phyloP scores from a whole-genome alignment of 352 stramenopile species.

The Pythium rishiriense region DNA sequence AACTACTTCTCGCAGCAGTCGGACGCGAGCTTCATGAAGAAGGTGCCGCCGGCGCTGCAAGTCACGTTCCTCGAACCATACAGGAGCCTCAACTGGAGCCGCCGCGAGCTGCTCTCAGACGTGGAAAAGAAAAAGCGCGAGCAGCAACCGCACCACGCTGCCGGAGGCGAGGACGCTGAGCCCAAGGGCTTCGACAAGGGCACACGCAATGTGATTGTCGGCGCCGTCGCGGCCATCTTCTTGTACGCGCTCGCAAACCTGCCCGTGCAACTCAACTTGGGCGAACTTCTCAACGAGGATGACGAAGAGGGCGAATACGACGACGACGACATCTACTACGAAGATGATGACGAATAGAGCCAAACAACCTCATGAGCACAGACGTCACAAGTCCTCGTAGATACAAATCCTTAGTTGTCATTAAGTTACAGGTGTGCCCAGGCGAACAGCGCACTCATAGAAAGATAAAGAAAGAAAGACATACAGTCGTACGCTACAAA shows the following conservation, averaged over 20 bases:
- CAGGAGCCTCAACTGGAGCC: slow-evolving; percentile 81
- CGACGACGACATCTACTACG: slow-evolving; percentile 39
- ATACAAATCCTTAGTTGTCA: slow-evolving; percentile 21
- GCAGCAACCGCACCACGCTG: slow-evolving; percentile 19
- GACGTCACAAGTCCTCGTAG: neutral
- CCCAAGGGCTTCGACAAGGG: slow-evolving; percentile 62
- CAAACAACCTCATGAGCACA: neutral
- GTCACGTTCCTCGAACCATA: slow-evolving; percentile 79
- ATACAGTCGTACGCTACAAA: slow-evolving; percentile 19
- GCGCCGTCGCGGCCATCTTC: slow-evolving; percentile 62
- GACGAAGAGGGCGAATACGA: slow-evolving; percentile 33
- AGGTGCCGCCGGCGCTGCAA: slow-evolving; percentile 54
- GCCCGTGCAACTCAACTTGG: slow-evolving; percentile 57
- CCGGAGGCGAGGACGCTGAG: neutral
- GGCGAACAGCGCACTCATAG: slow-evolving; percentile 16
- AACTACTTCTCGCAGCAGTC: slow-evolving; percentile 64
- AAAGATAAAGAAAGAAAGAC: slow-evolving; percentile 22
- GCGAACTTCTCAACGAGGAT: slow-evolving; percentile 45
- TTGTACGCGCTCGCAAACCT: slow-evolving; percentile 73
- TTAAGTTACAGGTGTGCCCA: slow-evolving; percentile 33
- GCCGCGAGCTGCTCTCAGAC: slow-evolving; percentile 61
- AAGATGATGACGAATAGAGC: slow-evolving; percentile 29
- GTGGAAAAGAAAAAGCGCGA: slow-evolving; percentile 49
- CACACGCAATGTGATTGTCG: slow-evolving; percentile 80
- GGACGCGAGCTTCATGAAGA: slow-evolving; percentile 65